Percentiles rank a stretch among this genome's conserved stretches.
Conservation (phyloP, 495 filamentous ascomycete genomes). For the Aspergillus sclerotiicarbonarius region DNA sequence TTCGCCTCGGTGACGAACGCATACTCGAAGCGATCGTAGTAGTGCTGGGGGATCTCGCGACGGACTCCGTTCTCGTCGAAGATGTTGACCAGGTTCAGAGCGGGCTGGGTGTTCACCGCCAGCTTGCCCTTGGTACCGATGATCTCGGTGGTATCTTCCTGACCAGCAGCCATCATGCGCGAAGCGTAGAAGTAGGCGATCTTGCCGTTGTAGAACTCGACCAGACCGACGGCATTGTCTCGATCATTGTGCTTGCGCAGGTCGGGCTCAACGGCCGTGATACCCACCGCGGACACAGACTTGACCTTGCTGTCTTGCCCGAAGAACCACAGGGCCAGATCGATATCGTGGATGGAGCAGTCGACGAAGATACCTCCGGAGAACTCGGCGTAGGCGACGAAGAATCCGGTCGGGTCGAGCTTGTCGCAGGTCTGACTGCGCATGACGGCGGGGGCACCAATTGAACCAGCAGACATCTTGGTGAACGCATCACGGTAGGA, state of each 20-base stretch:
- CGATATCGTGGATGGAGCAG: constrained; percentile 58
- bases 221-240: constrained; percentile 62
- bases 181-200: constrained; percentile 60
- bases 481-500: constrained; percentile 52
- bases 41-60: constrained; percentile 55
- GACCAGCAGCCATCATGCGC: constrained; percentile 64
- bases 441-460: constrained; percentile 51
- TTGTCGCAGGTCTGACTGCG: constrained; percentile 59
- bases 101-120: constrained; percentile 54
- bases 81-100: constrained; percentile 50
- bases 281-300: constrained; percentile 51
- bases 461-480: constrained; percentile 46
- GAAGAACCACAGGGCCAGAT: constrained; percentile 58
- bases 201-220: constrained; percentile 61
- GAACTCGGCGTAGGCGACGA: constrained; percentile 54
- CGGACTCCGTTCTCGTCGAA: constrained; percentile 48
- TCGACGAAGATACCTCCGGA: constrained; percentile 63
- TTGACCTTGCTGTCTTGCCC: constrained; percentile 49
- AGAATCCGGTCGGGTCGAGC: constrained; percentile 54
- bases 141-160: constrained; percentile 63
- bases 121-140: constrained; percentile 63
- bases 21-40: constrained; percentile 60
- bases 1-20: constrained; percentile 63
- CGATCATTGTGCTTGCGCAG: constrained; percentile 56
- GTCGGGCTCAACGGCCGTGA: constrained; percentile 60